A percentile compares a stretch with the other conserved stretches of the same genome.
Conservation (phyloP, 1,284 basidiomycete genomes). For the Neolentinus lepideus region DNA sequence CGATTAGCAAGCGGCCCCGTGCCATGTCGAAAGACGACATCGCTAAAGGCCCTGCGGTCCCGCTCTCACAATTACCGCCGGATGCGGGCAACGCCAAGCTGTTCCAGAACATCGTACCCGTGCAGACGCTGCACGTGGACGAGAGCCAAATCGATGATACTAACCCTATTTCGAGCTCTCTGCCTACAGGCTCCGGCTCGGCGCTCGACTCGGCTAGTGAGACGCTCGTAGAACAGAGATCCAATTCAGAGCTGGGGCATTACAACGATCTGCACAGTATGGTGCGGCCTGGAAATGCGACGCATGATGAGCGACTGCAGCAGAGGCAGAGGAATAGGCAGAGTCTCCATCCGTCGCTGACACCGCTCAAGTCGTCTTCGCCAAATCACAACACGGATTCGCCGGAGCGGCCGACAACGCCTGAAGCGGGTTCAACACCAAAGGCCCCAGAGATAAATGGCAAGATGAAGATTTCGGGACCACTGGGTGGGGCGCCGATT, state of each 20-base stretch:
- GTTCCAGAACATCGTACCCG: constrained; percentile 29
- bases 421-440: constrained; percentile 39
- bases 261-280: constrained; percentile 51
- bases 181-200: constrained; percentile 33
- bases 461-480: constrained; percentile 84
- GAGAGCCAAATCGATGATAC: constrained; percentile 39
- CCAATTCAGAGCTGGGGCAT: constrained; percentile 74
- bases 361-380: constrained; percentile 40
- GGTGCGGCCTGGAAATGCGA: constrained; percentile 29
- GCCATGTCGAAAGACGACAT: constrained; percentile 59
- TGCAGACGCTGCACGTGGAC: constrained; percentile 10
- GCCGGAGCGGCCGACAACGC: constrained; percentile 49
- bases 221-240: constrained; percentile 39
- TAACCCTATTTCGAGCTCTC: constrained; percentile 50
- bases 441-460: constrained; percentile 33
- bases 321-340: constrained; percentile 28
- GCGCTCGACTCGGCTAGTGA: constrained; percentile 34
- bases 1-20: constrained; percentile 13
- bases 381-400: constrained; percentile 16
- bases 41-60: constrained; percentile 47
- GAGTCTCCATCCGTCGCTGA: constrained; percentile 51
- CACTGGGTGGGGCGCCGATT: constrained; percentile 80
- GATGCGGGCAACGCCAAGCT: constrained; percentile 57
- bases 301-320: constrained; percentile 50
- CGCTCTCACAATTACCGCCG: constrained; percentile 49